These are phyloP conservation scores for Penicillium freii DNA, from an alignment of 2,329 filamentous ascomycete species.

Conservation along the genomic window DNA sequence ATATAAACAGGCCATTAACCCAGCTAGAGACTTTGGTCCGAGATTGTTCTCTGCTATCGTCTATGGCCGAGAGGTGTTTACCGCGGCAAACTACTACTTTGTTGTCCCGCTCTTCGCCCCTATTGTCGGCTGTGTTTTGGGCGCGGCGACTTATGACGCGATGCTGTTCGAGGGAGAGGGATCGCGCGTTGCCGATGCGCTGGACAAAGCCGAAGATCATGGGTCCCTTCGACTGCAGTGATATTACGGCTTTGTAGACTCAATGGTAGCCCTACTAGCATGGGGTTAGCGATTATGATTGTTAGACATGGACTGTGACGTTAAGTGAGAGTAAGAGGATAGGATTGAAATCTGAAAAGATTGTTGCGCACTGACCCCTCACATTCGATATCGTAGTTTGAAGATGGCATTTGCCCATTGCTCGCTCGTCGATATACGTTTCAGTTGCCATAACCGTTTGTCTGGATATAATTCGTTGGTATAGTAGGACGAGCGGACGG, in stretches of 20 bases:
- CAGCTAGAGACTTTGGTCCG: constrained; percentile 32
- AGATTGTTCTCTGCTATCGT: constrained; percentile 32
- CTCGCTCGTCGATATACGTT: no score
- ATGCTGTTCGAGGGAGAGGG: constrained; percentile 32
- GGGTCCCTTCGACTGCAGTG: constrained; percentile 25
- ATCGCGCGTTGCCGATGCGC: constrained; percentile 30
- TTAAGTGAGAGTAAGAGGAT: neutral
- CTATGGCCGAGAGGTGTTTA: constrained; percentile 33
- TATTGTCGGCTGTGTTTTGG: constrained; percentile 28
- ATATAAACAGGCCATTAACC: constrained; percentile 29
- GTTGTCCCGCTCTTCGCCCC: constrained; percentile 31
- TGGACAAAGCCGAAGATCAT: constrained; percentile 25
- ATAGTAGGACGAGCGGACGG: no score
- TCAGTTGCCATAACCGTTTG: no score
- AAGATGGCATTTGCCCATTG: no score
- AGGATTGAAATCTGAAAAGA: neutral
- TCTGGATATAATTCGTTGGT: no score
- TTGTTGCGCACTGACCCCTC: no score
- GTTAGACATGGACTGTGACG: neutral
- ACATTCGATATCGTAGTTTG: no score
- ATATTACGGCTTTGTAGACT: neutral
- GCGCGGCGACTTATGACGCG: constrained; percentile 28
- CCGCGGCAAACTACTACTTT: constrained; percentile 29
- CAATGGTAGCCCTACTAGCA: neutral
- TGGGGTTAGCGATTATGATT: neutral